phyloP scores from a whole-genome alignment of 208 protist species.

The Vickermania ingenoplastis region DNA sequence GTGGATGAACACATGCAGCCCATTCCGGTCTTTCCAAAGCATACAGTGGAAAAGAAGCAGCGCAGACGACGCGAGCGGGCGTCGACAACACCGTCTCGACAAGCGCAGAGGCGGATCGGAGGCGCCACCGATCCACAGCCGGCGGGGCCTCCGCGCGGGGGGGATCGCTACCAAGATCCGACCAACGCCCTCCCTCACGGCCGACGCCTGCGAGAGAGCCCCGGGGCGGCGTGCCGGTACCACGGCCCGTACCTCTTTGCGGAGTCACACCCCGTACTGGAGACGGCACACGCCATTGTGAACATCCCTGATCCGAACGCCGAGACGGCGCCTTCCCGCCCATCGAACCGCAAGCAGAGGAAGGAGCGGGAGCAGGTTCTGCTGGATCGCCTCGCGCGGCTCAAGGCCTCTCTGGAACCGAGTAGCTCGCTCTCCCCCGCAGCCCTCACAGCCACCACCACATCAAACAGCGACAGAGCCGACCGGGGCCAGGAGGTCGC shows the following conservation, averaged over 20 bases:
- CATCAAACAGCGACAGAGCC: no score
- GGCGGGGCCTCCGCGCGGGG: not conserved
- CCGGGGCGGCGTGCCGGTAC: slow-evolving; percentile 24
- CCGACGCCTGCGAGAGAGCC: not conserved
- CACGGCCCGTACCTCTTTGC: slow-evolving; percentile 32
- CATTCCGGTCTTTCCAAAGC: slow-evolving; percentile 27
- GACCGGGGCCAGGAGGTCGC: not conserved
- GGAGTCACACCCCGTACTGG: slow-evolving; percentile 5
- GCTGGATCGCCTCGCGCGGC: not conserved
- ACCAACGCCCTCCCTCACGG: not conserved
- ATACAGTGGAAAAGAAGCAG: not conserved
- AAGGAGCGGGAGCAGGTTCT: no score
- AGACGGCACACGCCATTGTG: not conserved
- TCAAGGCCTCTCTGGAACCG: not conserved
- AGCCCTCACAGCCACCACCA: not conserved
- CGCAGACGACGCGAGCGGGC: not conserved
- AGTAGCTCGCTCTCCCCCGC: not conserved
- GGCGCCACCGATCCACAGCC: not conserved
- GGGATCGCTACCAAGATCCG: no score
- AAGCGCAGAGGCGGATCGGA: no score
- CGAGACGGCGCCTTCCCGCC: no score
- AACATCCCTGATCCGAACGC: no score
- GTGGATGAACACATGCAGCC: slow-evolving; percentile 57
- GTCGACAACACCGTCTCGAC: not conserved
- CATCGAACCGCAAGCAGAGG: no score